Conservation (phyloP, 768 basidiomycete genomes). For the Auricularia cornea region DNA sequence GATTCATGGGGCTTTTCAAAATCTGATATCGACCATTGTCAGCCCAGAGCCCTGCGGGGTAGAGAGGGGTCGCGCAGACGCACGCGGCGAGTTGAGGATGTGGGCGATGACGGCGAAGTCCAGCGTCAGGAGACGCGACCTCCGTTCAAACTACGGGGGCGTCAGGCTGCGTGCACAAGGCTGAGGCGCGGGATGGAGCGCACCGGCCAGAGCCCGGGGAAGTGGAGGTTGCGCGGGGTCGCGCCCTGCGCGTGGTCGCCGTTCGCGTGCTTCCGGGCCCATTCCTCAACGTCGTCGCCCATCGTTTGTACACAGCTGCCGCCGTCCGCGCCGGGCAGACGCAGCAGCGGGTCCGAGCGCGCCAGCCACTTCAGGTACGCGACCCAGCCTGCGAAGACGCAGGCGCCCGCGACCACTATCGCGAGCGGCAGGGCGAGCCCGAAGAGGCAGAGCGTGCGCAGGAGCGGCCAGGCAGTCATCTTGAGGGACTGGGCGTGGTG, state of each 20-base stretch:
- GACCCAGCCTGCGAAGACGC: not conserved
- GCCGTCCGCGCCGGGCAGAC: not conserved
- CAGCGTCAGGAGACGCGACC: constrained; percentile 55
- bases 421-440: not conserved
- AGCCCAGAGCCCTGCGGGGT: not conserved
- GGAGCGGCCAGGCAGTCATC: not conserved
- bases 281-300: not conserved
- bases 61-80: not conserved
- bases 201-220: not conserved
- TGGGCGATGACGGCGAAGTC: constrained; percentile 71
- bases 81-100: constrained; percentile 51
- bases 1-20: constrained; percentile 85
- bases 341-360: not conserved
- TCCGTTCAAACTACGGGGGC: constrained; percentile 56
- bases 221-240: not conserved
- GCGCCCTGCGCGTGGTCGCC: not conserved
- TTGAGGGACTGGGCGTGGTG: not conserved
- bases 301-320: not conserved
- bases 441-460: not conserved
- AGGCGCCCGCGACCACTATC: not conserved
- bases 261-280: not conserved
- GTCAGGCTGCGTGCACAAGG: not conserved
- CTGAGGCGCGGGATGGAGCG: not conserved
- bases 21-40: constrained; percentile 27
- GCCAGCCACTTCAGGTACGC: not conserved